Percentiles rank a stretch among this genome's conserved stretches.
phyloP scores from a whole-genome alignment of 2,329 filamentous ascomycete genomes.

The Epichloe hybrida region DNA sequence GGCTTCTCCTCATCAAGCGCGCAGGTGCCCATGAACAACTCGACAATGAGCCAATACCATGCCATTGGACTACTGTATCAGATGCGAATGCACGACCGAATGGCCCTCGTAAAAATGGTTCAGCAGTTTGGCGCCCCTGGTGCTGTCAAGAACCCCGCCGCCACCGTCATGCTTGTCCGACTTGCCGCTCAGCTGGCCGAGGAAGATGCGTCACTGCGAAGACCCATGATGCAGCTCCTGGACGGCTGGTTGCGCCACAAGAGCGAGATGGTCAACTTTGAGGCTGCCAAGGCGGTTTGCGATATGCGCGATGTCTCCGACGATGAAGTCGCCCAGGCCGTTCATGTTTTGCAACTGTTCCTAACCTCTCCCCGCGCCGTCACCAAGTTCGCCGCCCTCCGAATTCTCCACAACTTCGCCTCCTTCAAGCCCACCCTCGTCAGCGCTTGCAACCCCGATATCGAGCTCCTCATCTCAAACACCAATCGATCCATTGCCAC shows the following conservation, averaged over 20 bases:
- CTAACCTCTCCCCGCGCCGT: constrained; percentile 88
- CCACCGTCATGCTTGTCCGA: constrained; percentile 81
- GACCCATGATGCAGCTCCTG: constrained; percentile 93
- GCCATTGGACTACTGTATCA: constrained; percentile 95
- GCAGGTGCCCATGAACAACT: constrained; percentile 72
- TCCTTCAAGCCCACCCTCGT: constrained; percentile 92
- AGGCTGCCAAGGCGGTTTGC: constrained; percentile 95
- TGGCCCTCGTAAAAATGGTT: constrained; percentile 99
- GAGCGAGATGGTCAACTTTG: constrained; percentile 99
- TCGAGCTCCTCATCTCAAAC: constrained; percentile 93
- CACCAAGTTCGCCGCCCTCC: constrained; percentile 93
- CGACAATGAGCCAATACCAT: constrained; percentile 97
- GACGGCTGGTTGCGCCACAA: constrained; percentile 96
- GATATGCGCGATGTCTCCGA: constrained; percentile 89
- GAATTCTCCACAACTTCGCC: constrained; percentile 91
- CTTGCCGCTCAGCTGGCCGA: constrained; percentile 88
- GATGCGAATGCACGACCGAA: constrained; percentile 93
- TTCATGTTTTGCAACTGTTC: constrained; percentile 93
- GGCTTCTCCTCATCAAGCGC: constrained; percentile 75
- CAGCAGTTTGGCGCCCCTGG: constrained; percentile 91
- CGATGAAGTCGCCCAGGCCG: constrained; percentile 77
- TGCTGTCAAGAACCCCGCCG: constrained; percentile 87
- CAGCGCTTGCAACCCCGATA: constrained; percentile 89
- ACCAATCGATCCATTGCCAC: constrained; percentile 95
- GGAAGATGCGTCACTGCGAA: constrained; percentile 77